phyloP scores from a whole-genome alignment of 441 rosid genomes.

The Raphanus hybrid region DNA sequence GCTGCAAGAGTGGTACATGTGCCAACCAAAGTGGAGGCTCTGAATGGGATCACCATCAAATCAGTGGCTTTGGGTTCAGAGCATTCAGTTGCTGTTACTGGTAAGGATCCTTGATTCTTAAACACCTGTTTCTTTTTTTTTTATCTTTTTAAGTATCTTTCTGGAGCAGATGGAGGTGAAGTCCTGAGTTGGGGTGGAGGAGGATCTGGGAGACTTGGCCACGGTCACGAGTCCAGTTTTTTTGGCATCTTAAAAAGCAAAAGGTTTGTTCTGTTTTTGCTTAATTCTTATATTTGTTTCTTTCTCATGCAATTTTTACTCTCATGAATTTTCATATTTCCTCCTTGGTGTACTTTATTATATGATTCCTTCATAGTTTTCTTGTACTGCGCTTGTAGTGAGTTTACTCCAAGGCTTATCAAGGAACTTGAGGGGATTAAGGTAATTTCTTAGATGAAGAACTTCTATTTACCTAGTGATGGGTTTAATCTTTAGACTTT shows the following conservation, averaged over 20 bases:
- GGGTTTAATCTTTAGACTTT: conserved; percentile 22
- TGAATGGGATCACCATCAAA: conserved; percentile 70
- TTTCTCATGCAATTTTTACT: conserved; percentile 17
- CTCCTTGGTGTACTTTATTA: not conserved
- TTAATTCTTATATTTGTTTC: not conserved
- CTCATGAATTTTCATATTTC: not conserved
- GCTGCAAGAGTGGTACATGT: conserved; percentile 56
- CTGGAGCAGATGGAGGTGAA: conserved; percentile 70
- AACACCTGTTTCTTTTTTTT: not conserved
- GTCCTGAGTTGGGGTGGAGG: conserved; percentile 95
- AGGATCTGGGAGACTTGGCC: conserved; percentile 89
- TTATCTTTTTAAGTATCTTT: conserved; percentile 11
- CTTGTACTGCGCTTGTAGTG: conserved; percentile 58
- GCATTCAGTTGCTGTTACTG: conserved; percentile 92
- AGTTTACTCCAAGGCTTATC: conserved; percentile 88
- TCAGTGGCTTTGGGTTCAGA: conserved; percentile 86
- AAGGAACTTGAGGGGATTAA: conserved; percentile 80
- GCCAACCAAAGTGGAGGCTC: conserved; percentile 79
- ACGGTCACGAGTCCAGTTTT: conserved; percentile 74
- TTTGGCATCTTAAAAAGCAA: conserved; percentile 66
- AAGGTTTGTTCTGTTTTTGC: conserved; percentile 53
- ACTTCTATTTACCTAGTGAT: conserved; percentile 9
- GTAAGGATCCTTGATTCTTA: conserved; percentile 48
- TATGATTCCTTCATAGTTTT: conserved; percentile 29
- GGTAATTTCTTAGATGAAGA: conserved; percentile 50